Conservation (phyloP, 192 early-diverging fungal genomes). For the Linnemannia zychae region DNA sequence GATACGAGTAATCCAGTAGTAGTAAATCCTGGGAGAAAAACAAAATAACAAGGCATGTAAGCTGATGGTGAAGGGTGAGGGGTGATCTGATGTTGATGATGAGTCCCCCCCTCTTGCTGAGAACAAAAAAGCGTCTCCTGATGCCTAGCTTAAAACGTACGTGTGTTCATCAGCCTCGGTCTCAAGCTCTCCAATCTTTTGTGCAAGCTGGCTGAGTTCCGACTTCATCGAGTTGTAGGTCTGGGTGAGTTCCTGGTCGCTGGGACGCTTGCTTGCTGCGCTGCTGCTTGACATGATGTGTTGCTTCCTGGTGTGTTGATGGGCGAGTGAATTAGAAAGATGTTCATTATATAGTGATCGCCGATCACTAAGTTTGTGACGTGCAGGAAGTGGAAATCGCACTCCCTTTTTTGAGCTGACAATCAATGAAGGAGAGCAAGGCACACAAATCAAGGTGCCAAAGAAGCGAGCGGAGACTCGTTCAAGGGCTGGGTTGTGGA, state of each 20-base stretch:
- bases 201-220: slow-evolving; percentile 86
- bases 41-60: too few relatives aligned
- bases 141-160: slow-evolving; percentile 51
- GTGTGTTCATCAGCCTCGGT: slow-evolving; percentile 94
- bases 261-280: slow-evolving; percentile 63
- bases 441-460: too few relatives aligned
- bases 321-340: background rate
- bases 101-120: background rate
- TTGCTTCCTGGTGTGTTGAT: background rate
- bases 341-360: background rate
- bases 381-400: slow-evolving; percentile 2
- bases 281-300: slow-evolving; percentile 37
- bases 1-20: too few relatives aligned
- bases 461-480: too few relatives aligned
- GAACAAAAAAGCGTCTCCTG: background rate
- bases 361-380: background rate
- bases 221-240: slow-evolving; percentile 74
- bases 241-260: slow-evolving; percentile 71
- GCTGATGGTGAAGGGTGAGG: too few relatives aligned
- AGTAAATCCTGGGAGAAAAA: too few relatives aligned
- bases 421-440: too few relatives aligned
- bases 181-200: slow-evolving; percentile 96
- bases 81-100: background rate
- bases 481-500: background rate
- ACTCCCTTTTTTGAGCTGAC: background rate